Percentiles rank a stretch among this genome's conserved stretches.
phyloP scores from a whole-genome alignment of 371 early-diverging fungal species.

The Homolaphlyctis polyrhiza region DNA sequence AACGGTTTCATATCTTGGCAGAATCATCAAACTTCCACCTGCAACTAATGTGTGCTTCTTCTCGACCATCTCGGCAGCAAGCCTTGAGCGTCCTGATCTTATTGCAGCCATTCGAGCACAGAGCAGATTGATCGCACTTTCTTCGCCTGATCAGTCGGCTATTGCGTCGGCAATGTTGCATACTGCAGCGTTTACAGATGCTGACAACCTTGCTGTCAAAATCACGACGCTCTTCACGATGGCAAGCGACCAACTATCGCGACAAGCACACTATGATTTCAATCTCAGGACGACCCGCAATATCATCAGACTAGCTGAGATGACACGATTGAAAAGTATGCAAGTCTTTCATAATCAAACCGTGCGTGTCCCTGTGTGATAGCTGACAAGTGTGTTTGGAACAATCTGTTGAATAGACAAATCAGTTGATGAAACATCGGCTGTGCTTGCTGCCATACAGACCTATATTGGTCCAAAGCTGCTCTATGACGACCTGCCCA shows the following conservation, averaged over 20 bases:
- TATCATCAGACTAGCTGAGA: conserved; percentile 2
- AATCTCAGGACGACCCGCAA: background rate
- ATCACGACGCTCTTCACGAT: background rate
- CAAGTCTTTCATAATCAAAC: too few relatives aligned
- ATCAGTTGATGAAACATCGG: background rate
- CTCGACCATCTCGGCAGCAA: background rate
- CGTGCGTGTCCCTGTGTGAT: too few relatives aligned
- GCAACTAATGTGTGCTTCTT: conserved; percentile 1
- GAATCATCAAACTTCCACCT: conserved; percentile 12
- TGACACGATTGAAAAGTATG: too few relatives aligned
- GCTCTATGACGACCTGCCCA: conserved; percentile 5
- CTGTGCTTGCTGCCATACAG: background rate
- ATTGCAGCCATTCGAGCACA: background rate
- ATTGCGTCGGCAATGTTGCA: conserved; percentile 7
- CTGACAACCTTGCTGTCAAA: background rate
- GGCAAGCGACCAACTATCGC: conserved; percentile 7
- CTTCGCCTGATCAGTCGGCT: background rate
- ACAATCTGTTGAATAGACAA: background rate
- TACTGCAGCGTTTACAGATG: conserved; percentile 5
- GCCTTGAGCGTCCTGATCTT: background rate
- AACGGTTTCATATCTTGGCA: conserved; percentile 10
- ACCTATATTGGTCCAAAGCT: conserved; percentile 2
- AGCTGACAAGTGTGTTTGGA: background rate
- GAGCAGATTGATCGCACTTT: background rate
- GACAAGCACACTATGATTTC: conserved; percentile 8